phyloP scores from a whole-genome alignment of 208 protist species.

The Leptomonas pyrrhocoris region DNA sequence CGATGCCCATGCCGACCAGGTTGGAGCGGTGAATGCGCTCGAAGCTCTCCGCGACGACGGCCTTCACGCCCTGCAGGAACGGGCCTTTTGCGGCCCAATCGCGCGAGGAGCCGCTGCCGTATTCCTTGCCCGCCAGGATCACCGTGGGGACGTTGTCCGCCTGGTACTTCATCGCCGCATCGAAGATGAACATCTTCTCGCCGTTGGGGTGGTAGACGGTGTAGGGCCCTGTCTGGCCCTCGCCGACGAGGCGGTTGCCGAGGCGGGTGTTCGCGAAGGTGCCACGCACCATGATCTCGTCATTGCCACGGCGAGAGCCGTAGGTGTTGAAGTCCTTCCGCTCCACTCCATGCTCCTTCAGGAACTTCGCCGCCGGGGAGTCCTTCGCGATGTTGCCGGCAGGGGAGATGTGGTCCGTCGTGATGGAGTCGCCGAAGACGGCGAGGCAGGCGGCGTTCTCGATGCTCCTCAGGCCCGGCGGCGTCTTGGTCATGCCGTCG shows the following conservation, averaged over 20 bases:
- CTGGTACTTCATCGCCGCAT: conserved; percentile 94
- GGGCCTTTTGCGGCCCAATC: conserved; percentile 98
- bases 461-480: conserved; percentile 60
- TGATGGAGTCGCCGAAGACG: conserved; percentile 96
- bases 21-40: conserved; percentile 96
- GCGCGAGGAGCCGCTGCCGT: conserved; percentile 94
- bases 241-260: conserved; percentile 90
- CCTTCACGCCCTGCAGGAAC: conserved; percentile 94
- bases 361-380: conserved; percentile 92
- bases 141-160: conserved; percentile 71
- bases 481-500: conserved; percentile 74
- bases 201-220: conserved; percentile 92
- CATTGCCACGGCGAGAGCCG: conserved; percentile 95
- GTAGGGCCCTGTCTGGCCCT: conserved; percentile 91
- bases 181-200: conserved; percentile 94
- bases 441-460: conserved; percentile 87
- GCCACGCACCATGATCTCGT: conserved; percentile 96
- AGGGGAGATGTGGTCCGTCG: conserved; percentile 97
- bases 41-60: conserved; percentile 93
- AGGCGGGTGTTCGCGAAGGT: conserved; percentile 97
- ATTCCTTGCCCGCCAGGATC: conserved; percentile 95
- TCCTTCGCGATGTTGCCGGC: conserved; percentile 95
- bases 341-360: conserved; percentile 79
- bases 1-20: conserved; percentile 96
- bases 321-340: conserved; percentile 97